Percentiles rank a stretch among this genome's conserved stretches.
Evolutionary conservation across 2,329 filamentous ascomycete species (phyloP).

Genomic region (Trichoderma koningii): DNA sequence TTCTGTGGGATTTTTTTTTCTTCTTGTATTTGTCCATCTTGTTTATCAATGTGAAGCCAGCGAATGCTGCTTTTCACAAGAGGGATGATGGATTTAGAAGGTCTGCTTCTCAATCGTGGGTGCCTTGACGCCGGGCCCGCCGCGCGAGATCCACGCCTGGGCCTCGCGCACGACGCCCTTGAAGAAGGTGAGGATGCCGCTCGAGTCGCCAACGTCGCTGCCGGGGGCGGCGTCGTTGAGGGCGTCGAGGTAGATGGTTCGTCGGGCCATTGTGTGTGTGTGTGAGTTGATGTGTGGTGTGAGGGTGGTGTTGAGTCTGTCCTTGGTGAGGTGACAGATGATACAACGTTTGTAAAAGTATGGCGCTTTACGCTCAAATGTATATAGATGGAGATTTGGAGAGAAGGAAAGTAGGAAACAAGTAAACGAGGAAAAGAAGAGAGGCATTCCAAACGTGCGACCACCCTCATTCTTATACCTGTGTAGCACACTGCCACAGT

Average conservation of each 20-base stretch:
- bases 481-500: too few species aligned
- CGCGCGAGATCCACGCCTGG: conserved; percentile 16
- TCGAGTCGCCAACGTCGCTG: conserved; percentile 4
- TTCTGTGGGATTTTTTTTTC: too few species aligned
- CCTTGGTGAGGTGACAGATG: neutral
- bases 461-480: too few species aligned
- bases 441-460: too few species aligned
- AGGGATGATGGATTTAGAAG: neutral
- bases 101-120: conserved; percentile 25
- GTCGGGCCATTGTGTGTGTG: conserved; percentile 24
- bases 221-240: conserved; percentile 14
- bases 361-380: neutral
- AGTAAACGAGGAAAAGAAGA: too few species aligned
- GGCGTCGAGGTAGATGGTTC: conserved; percentile 27
- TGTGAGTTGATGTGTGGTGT: neutral
- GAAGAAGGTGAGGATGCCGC: conserved; percentile 21
- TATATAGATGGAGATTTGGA: too few species aligned
- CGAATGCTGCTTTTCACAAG: neutral
- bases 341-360: neutral
- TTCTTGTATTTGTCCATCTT: too few species aligned
- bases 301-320: too few species aligned
- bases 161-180: conserved; percentile 25
- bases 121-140: conserved; percentile 10
- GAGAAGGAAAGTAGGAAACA: too few species aligned
- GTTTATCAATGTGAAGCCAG: neutral